phyloP scores from a whole-genome alignment of 768 basidiomycete genomes.

The Saitozyma sp. region DNA sequence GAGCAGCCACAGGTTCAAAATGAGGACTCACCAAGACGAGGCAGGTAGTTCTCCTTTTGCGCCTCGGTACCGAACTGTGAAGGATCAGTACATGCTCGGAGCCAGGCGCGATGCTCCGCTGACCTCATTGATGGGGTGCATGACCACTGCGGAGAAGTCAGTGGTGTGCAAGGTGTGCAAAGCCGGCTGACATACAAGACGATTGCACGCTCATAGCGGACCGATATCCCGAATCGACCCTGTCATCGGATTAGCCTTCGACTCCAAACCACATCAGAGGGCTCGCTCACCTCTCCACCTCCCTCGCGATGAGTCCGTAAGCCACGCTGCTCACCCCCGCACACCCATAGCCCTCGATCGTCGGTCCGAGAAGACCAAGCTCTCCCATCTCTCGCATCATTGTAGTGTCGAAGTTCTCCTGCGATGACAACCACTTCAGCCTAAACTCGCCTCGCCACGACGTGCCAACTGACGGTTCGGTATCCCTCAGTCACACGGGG shows the following conservation, averaged over 20 bases:
- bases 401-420: slow-evolving; percentile 69
- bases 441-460: neutral
- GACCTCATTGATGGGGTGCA: slow-evolving; percentile 67
- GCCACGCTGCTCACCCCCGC: slow-evolving; percentile 88
- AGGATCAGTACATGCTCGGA: neutral
- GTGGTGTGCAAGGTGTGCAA: no score
- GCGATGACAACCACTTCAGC: neutral
- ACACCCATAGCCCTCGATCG: slow-evolving; percentile 89
- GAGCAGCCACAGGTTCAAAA: neutral
- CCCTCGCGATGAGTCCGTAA: slow-evolving; percentile 89
- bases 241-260: slow-evolving; percentile 41
- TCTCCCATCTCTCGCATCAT: slow-evolving; percentile 89
- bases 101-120: neutral
- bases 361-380: slow-evolving; percentile 85
- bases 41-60: slow-evolving; percentile 89
- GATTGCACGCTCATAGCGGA: slow-evolving; percentile 94
- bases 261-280: neutral
- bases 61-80: slow-evolving; percentile 77
- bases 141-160: slow-evolving; percentile 61
- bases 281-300: slow-evolving; percentile 73
- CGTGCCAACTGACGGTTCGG: slow-evolving; percentile 74
- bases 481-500: slow-evolving; percentile 89
- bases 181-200: slow-evolving; percentile 54
- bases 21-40: slow-evolving; percentile 63
- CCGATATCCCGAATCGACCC: slow-evolving; percentile 94